phyloP scores from a whole-genome alignment of 495 filamentous ascomycete genomes.

The Xylaria venustula region DNA sequence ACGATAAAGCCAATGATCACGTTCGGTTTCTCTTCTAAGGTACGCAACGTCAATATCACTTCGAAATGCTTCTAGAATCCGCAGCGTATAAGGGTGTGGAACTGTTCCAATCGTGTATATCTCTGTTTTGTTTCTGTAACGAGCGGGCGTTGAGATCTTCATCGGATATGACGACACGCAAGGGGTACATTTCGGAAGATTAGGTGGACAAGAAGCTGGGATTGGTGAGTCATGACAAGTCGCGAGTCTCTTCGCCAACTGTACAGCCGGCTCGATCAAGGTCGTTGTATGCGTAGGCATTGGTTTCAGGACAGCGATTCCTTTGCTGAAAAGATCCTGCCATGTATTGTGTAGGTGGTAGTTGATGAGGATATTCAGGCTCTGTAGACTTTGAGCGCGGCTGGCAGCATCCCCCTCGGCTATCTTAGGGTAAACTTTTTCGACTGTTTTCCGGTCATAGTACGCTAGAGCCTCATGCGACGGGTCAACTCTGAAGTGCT shows the following conservation, averaged over 20 bases:
- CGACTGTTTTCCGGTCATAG: conserved; percentile 66
- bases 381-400: conserved; percentile 55
- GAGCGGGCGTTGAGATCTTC: conserved; percentile 56
- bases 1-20: conserved; percentile 75
- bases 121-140: conserved; percentile 59
- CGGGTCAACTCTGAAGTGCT: conserved; percentile 63
- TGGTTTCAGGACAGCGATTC: conserved; percentile 79
- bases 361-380: conserved; percentile 74
- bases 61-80: conserved; percentile 52
- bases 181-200: conserved; percentile 66
- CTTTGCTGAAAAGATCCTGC: conserved; percentile 69
- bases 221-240: conserved; percentile 70
- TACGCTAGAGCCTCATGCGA: conserved; percentile 69
- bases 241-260: conserved; percentile 69
- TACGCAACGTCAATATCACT: conserved; percentile 60
- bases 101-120: conserved; percentile 81
- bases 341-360: conserved; percentile 84
- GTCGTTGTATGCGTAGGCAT: conserved; percentile 68
- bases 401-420: conserved; percentile 57
- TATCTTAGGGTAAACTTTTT: conserved; percentile 62
- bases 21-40: conserved; percentile 73
- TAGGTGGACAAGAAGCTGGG: conserved; percentile 82
- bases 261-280: conserved; percentile 64
- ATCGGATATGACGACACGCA: conserved; percentile 62
- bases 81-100: conserved; percentile 85